Evolutionary conservation across 2,329 filamentous ascomycete species (phyloP), one percentile per base, ranked within the genome.

Genomic region (Nigrograna mackinnonii): DNA sequence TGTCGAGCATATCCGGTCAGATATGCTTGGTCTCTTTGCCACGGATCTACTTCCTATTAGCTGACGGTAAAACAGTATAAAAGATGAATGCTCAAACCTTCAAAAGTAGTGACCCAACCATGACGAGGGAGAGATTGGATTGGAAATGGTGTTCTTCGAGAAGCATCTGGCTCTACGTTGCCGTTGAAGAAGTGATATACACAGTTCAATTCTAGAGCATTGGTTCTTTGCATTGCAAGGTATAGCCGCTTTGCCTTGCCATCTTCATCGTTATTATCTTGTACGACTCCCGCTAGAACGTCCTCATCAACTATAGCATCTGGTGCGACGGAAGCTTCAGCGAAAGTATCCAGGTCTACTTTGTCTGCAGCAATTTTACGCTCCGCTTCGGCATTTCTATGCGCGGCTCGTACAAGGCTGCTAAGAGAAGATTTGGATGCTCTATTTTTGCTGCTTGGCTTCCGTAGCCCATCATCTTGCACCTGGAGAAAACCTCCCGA

Each of bases 221-320:
- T 82, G 2, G 82, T 86, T 52, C 83, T 74, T 47, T 75, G 71
- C 52, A 87, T 75, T 26, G 83, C 83, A 47, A 75, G 69, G 45
- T 78, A 69, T 21, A 85, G 66, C 49, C 78, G 78, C 43, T 73
- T 67, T 5, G 74, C 62, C 21, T 65, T 70, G 75, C 95, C 49
- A 85, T 89, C 20, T 79, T 96, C 55, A 83, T 92, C 57, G n/a
- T n/a, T n/a, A 74, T 92, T 22, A 7, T 22, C 54, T 84, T 89
- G 35, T 4, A 66, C 47, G 9, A 53, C 50, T 39, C 53, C 50
- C 4, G 52, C 55, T 13, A 68, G 44, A 22, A 52, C 50, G 12
- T 58, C 50, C 54, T 67, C 57, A 30, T 50, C 52, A 17, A 66
- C 40, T 1, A 39, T 28, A 4, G 54, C 22, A 7, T 44, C 35